Percentiles rank a stretch among this genome's conserved stretches.
These are phyloP conservation scores for Inosperma sp. DNA, from an alignment of 768 basidiomycete genomes.

Conservation along the genomic window DNA sequence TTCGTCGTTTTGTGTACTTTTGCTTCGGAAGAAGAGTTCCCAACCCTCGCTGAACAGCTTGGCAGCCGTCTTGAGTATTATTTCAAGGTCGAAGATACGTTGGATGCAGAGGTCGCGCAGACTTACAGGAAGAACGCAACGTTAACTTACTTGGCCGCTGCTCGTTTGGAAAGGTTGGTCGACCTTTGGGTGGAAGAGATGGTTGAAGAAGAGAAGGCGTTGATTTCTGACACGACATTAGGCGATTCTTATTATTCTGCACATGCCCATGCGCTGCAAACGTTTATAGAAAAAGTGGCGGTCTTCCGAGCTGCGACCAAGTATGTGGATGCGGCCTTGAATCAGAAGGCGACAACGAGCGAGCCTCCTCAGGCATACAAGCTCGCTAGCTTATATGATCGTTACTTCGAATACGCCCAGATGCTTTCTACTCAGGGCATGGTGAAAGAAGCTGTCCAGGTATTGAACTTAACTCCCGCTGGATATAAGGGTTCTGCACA, in stretches of 20 bases:
- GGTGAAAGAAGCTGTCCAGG: conserved; percentile 72
- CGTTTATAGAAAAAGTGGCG: conserved; percentile 94
- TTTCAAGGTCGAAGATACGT: conserved; percentile 51
- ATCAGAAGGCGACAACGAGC: conserved; percentile 31
- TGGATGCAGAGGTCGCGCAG: conserved; percentile 43
- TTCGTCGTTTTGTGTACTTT: conserved; percentile 97
- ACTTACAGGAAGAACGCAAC: conserved; percentile 82
- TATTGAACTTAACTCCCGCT: conserved; percentile 72
- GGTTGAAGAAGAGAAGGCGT: conserved; percentile 69
- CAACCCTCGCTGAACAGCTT: conserved; percentile 84
- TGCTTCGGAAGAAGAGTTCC: conserved; percentile 79
- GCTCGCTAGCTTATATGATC: conserved; percentile 81
- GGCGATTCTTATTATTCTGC: conserved; percentile 65
- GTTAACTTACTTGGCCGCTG: conserved; percentile 89
- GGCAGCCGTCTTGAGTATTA: conserved; percentile 89
- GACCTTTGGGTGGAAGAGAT: conserved; percentile 92
- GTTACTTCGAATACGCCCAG: conserved; percentile 95
- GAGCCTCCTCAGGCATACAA: conserved; percentile 67
- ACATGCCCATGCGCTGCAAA: conserved; percentile 82
- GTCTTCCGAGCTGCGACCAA: conserved; percentile 85
- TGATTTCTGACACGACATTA: conserved; percentile 37
- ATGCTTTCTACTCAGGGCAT: conserved; percentile 89
- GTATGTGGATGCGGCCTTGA: conserved; percentile 73
- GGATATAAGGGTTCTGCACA: conserved; percentile 63
- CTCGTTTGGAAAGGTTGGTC: conserved; percentile 80